Evolutionary conservation across 2,329 filamentous ascomycete species (phyloP).

Genomic region (Escovopsis sp.): DNA sequence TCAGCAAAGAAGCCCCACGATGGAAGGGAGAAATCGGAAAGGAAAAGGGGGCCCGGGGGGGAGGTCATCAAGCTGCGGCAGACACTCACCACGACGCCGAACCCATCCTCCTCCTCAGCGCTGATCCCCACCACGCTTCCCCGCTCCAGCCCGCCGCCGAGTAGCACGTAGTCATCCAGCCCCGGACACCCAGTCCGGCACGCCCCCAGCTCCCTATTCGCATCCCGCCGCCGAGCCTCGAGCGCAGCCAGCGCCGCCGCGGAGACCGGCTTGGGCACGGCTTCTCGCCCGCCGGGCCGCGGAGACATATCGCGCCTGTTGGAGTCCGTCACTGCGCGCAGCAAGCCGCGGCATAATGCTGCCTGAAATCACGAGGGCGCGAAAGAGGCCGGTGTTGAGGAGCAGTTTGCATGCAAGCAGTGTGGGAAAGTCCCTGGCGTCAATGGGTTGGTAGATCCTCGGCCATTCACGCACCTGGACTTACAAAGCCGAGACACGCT

Average conservation of each 20-base stretch:
- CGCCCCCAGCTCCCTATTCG: slow-evolving; percentile 14
- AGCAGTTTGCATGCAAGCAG: too few species aligned
- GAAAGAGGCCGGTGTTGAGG: too few species aligned
- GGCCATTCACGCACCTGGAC: too few species aligned
- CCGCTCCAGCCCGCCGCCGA: slow-evolving; percentile 33
- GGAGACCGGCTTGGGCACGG: slow-evolving; percentile 22
- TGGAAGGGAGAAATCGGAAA: neutral
- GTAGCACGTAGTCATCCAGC: slow-evolving; percentile 32
- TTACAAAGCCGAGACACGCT: too few species aligned
- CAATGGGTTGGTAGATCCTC: too few species aligned
- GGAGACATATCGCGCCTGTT: too few species aligned
- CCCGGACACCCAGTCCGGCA: slow-evolving; percentile 30
- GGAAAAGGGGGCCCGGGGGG: neutral
- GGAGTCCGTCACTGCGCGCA: too few species aligned
- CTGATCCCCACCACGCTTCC: slow-evolving; percentile 40
- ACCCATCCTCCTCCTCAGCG: slow-evolving; percentile 32
- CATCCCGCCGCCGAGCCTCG: slow-evolving; percentile 23
- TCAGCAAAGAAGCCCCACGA: neutral
- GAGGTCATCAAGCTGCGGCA: neutral
- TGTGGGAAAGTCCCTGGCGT: too few species aligned
- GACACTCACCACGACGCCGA: slow-evolving; percentile 30
- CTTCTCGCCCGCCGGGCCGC: slow-evolving; percentile 23
- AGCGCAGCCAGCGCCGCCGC: slow-evolving; percentile 26
- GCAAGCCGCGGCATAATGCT: too few species aligned
- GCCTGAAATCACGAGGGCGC: too few species aligned